phyloP scores from a whole-genome alignment of 2,329 filamentous ascomycete genomes.

The Helicocarpus griseus region DNA sequence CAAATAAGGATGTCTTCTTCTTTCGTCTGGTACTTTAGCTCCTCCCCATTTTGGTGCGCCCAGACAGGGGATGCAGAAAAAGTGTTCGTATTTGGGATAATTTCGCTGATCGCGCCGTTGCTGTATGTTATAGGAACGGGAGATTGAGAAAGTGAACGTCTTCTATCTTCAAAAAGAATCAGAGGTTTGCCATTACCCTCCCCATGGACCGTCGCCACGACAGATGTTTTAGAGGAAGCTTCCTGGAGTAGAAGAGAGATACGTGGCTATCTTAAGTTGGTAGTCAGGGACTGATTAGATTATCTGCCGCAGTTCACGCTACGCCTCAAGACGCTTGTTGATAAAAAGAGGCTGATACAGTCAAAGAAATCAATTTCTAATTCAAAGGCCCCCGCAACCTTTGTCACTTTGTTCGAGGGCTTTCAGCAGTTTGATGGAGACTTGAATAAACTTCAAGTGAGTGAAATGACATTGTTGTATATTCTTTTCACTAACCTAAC shows the following conservation, averaged over 20 bases:
- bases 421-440: conserved; percentile 97
- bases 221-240: background rate
- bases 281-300: background rate
- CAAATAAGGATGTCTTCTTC: conserved; percentile 98
- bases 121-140: conserved; percentile 60
- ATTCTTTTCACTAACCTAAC: conserved; percentile 5
- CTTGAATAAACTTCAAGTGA: conserved; percentile 76
- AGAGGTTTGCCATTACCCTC: conserved; percentile 53
- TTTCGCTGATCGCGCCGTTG: no score
- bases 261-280: background rate
- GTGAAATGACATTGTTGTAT: conserved; percentile 12
- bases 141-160: conserved; percentile 95
- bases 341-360: conserved; percentile 89
- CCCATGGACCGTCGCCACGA: conserved; percentile 1
- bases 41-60: no score
- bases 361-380: conserved; percentile 63
- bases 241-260: background rate
- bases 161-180: conserved; percentile 98
- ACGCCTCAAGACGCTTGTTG: conserved; percentile 79
- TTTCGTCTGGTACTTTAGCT: conserved; percentile 69
- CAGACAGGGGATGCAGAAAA: no score
- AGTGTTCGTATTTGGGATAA: background rate
- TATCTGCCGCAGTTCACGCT: conserved; percentile 63
- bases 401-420: conserved; percentile 89
- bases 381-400: conserved; percentile 83